A percentile compares a stretch with the other conserved stretches of the same genome.
These are phyloP conservation scores for Colletotrichum spaethianum DNA, from an alignment of 2,329 filamentous ascomycete species.

Conservation along the genomic window DNA sequence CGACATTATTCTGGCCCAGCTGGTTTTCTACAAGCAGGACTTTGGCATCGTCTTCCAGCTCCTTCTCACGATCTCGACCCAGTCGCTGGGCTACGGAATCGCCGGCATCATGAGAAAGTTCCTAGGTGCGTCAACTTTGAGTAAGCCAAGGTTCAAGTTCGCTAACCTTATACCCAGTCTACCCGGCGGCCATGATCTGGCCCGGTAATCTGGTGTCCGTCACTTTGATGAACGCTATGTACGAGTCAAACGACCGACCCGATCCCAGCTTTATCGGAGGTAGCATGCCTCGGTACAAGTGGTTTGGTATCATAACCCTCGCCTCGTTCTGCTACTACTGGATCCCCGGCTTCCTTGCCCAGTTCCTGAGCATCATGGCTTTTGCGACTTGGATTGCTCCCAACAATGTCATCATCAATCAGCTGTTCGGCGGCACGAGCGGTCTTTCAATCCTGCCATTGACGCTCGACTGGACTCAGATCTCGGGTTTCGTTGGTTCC, in stretches of 20 bases:
- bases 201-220: slow-evolving; percentile 77
- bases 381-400: slow-evolving; percentile 81
- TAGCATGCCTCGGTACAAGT: slow-evolving; percentile 74
- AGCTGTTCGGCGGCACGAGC: slow-evolving; percentile 79
- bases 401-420: slow-evolving; percentile 77
- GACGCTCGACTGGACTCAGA: slow-evolving; percentile 83
- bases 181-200: slow-evolving; percentile 82
- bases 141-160: neutral
- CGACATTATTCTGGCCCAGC: slow-evolving; percentile 80
- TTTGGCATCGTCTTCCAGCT: slow-evolving; percentile 78
- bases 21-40: slow-evolving; percentile 79
- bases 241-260: slow-evolving; percentile 68
- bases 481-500: slow-evolving; percentile 77
- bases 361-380: slow-evolving; percentile 79
- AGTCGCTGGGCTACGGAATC: slow-evolving; percentile 78
- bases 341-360: slow-evolving; percentile 78
- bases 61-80: slow-evolving; percentile 76
- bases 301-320: slow-evolving; percentile 72
- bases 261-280: slow-evolving; percentile 73
- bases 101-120: slow-evolving; percentile 78
- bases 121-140: slow-evolving; percentile 60
- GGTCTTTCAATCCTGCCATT: slow-evolving; percentile 79
- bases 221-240: slow-evolving; percentile 80
- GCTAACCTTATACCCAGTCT: slow-evolving; percentile 56
- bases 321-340: slow-evolving; percentile 77